Conservation (phyloP, 805 yeast species). For the Candida maltosa region DNA sequence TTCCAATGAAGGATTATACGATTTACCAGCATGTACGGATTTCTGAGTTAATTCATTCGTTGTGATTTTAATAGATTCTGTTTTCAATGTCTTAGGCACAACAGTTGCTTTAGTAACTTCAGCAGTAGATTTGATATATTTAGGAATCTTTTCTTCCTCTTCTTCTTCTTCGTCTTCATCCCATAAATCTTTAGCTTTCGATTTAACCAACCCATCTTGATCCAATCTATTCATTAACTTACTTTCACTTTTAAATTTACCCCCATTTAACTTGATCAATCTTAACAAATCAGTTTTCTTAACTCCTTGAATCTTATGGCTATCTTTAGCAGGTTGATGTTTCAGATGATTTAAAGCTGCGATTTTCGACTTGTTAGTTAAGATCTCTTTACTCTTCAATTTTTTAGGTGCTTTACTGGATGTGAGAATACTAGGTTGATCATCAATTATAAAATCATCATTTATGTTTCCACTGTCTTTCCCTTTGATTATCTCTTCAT, state of each 20-base stretch:
- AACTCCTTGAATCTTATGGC: slow-evolving; percentile 52
- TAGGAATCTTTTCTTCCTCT: slow-evolving; percentile 9
- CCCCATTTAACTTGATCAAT: slow-evolving; percentile 74
- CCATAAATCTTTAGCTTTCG: slow-evolving; percentile 66
- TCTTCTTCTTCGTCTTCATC: slow-evolving; percentile 19
- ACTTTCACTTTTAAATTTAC: slow-evolving; percentile 11
- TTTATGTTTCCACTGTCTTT: slow-evolving; percentile 49
- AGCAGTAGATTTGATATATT: slow-evolving; percentile 13
- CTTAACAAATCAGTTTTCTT: slow-evolving; percentile 58
- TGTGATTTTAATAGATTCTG: slow-evolving; percentile 52
- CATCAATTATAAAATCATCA: slow-evolving; percentile 58
- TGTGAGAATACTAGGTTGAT: slow-evolving; percentile 46
- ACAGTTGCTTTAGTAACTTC: slow-evolving; percentile 15
- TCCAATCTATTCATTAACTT: slow-evolving; percentile 35
- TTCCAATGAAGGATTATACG: slow-evolving; percentile 85
- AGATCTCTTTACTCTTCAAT: slow-evolving; percentile 65
- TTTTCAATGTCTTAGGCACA: slow-evolving; percentile 53
- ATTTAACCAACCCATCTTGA: slow-evolving; percentile 58
- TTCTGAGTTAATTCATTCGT: slow-evolving; percentile 35
- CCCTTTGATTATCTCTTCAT: slow-evolving; percentile 55
- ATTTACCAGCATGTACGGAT: slow-evolving; percentile 80
- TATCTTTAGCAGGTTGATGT: slow-evolving; percentile 5
- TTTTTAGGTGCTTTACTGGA: slow-evolving; percentile 37
- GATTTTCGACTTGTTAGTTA: slow-evolving; percentile 70
- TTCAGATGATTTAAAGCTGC: slow-evolving; percentile 52